Evolutionary conservation across 176 grass and related monocot species (phyloP).

Genomic region (Hordeum marinum): DNA sequence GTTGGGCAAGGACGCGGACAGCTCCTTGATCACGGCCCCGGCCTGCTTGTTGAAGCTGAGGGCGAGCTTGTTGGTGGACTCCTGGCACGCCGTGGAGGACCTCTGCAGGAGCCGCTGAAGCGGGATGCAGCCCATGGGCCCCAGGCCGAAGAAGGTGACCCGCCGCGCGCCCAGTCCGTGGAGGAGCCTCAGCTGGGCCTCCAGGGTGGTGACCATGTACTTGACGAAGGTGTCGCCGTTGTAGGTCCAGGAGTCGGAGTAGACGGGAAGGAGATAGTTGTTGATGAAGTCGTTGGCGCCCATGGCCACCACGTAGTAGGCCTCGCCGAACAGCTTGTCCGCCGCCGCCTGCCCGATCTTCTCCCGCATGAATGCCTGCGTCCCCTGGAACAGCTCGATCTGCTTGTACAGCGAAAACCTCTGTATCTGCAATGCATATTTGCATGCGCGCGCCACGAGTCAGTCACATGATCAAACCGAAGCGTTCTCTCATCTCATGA

Average conservation of each 20-base stretch:
- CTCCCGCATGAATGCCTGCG: slow-evolving; percentile 67
- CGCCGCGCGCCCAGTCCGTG: slow-evolving; percentile 53
- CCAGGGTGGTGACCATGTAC: slow-evolving; percentile 61
- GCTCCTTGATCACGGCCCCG: slow-evolving; percentile 4
- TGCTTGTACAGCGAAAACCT: slow-evolving; percentile 96
- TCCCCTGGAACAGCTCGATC: slow-evolving; percentile 92
- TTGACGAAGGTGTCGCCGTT: slow-evolving; percentile 57
- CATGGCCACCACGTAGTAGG: slow-evolving; percentile 77
- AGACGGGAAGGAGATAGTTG: slow-evolving; percentile 89
- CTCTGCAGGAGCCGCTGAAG: slow-evolving; percentile 59
- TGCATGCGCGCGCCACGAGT: neutral
- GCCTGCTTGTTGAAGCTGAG: slow-evolving; percentile 65
- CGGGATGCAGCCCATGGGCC: slow-evolving; percentile 96
- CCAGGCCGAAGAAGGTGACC: slow-evolving; percentile 85
- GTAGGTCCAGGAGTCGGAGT: slow-evolving; percentile 90
- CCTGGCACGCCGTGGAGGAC: slow-evolving; percentile 62
- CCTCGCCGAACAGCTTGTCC: slow-evolving; percentile 55
- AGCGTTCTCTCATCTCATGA: neutral
- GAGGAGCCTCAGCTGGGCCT: slow-evolving; percentile 54
- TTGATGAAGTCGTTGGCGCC: slow-evolving; percentile 99
- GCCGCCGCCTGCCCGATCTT: slow-evolving; percentile 57
- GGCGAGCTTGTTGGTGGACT: slow-evolving; percentile 75
- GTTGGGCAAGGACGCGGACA: slow-evolving; percentile 51
- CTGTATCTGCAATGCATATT: slow-evolving; percentile 53
- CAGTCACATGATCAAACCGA: neutral